phyloP scores from a whole-genome alignment of 345 rosid genomes.

The Hibiscus tridactylites region DNA sequence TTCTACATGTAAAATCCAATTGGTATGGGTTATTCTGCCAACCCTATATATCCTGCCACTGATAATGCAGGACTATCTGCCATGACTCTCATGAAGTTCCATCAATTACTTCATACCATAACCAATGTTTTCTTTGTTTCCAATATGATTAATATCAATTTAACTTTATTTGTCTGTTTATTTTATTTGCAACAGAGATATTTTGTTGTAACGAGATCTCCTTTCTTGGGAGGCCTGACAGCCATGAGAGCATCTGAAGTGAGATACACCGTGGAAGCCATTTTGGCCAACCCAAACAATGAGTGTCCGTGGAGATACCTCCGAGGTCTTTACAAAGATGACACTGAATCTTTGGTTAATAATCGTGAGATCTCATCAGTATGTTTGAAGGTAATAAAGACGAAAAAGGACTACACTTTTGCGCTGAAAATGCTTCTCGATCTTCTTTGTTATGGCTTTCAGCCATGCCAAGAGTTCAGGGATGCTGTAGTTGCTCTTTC shows the following conservation, averaged over 20 bases:
- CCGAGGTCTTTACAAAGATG: slow-evolving; percentile 65
- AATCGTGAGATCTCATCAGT: slow-evolving; percentile 50
- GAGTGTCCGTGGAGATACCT: slow-evolving; percentile 94
- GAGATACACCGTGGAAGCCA: slow-evolving; percentile 51
- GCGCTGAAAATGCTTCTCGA: slow-evolving; percentile 71
- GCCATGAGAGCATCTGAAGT: slow-evolving; percentile 78
- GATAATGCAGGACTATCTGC: background rate
- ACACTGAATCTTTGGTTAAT: slow-evolving; percentile 36
- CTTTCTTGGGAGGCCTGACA: slow-evolving; percentile 54
- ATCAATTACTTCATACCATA: background rate
- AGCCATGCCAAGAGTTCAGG: slow-evolving; percentile 49
- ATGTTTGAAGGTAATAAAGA: slow-evolving; percentile 53
- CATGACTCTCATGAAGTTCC: background rate
- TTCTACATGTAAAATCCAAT: background rate
- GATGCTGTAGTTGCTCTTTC: slow-evolving; percentile 47
- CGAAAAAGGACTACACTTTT: slow-evolving; percentile 39
- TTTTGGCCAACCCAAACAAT: slow-evolving; percentile 49
- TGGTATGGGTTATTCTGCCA: background rate
- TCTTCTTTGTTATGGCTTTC: slow-evolving; percentile 60
- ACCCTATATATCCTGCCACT: background rate
- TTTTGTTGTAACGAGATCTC: slow-evolving; percentile 60
- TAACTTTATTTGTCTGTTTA: background rate
- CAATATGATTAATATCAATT: background rate
- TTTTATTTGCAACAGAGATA: slow-evolving; percentile 48
- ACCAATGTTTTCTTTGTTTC: background rate